phyloP scores from a whole-genome alignment of 169 alveolate genomes.

The Eimeria praecox region DNA sequence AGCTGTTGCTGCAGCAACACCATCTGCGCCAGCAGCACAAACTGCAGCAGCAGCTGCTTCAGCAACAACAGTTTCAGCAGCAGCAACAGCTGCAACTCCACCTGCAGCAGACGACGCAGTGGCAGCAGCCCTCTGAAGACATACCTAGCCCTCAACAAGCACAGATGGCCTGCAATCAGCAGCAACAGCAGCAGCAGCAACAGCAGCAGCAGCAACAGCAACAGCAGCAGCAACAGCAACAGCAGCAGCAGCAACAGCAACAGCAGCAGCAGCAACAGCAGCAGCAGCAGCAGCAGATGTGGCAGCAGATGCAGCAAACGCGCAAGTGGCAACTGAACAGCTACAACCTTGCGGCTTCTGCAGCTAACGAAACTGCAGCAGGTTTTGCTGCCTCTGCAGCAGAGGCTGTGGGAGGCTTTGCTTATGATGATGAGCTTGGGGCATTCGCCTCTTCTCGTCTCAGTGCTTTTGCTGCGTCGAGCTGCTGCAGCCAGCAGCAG shows the following conservation, averaged over 20 bases:
- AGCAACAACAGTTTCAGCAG: slow-evolving; percentile 3
- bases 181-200: slow-evolving; percentile 26
- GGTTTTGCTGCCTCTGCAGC: background rate
- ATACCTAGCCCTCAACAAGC: background rate
- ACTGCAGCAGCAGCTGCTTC: slow-evolving; percentile 22
- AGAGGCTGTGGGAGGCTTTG: background rate
- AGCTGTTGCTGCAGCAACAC: slow-evolving; percentile 47
- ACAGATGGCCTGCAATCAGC: background rate
- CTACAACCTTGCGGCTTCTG: background rate
- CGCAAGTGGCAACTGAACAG: background rate
- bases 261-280: slow-evolving; percentile 42
- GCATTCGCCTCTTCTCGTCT: background rate
- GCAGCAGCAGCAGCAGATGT: background rate
- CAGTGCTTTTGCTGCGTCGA: background rate
- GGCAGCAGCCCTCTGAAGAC: background rate
- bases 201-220: slow-evolving; percentile 31
- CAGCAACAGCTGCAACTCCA: background rate
- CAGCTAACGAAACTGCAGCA: background rate
- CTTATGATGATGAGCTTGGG: background rate
- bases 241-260: slow-evolving; percentile 15
- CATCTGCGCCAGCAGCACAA: slow-evolving; percentile 25
- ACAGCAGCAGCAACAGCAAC: slow-evolving; percentile 7
- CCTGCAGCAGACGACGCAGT: background rate
- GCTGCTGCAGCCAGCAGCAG: slow-evolving; percentile 1
- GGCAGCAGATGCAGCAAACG: slow-evolving; percentile 31